phyloP scores from a whole-genome alignment of 352 stramenopile genomes.

The Phytophthora pistaciae region DNA sequence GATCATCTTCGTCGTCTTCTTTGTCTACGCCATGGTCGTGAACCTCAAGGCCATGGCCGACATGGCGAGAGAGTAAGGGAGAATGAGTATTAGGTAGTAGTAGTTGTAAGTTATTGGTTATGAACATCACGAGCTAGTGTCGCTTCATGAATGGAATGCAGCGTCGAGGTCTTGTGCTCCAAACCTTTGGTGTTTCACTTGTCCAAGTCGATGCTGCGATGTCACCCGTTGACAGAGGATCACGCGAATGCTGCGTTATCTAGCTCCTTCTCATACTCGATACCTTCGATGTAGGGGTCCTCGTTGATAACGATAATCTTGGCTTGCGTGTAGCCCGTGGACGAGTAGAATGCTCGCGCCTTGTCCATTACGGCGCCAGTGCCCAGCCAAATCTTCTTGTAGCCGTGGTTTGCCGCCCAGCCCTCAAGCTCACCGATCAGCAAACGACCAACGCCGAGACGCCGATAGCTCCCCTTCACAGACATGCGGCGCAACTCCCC shows the following conservation, averaged over 20 bases:
- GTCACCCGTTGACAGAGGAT: neutral
- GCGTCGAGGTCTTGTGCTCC: neutral
- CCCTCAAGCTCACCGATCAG: constrained; percentile 23
- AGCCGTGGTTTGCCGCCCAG: constrained; percentile 23
- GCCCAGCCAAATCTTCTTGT: constrained; percentile 25
- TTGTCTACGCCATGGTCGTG: constrained; percentile 63
- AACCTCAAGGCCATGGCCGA: constrained; percentile 54
- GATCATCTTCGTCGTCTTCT: constrained; percentile 68
- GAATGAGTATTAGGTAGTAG: constrained; percentile 10
- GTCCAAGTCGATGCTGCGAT: neutral
- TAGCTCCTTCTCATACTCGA: constrained; percentile 35
- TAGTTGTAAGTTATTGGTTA: constrained; percentile 36
- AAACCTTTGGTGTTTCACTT: neutral
- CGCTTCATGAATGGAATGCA: constrained; percentile 2
- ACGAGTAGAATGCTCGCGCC: constrained; percentile 30
- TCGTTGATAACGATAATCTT: constrained; percentile 28
- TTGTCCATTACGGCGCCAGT: constrained; percentile 27
- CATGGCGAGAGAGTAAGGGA: constrained; percentile 36
- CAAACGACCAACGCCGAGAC: constrained; percentile 20
- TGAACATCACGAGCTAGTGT: constrained; percentile 8
- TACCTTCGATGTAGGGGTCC: constrained; percentile 27
- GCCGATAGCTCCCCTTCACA: constrained; percentile 30
- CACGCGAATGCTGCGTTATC: neutral
- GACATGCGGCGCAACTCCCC: constrained; percentile 34
- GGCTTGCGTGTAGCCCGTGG: constrained; percentile 23